Conservation (phyloP, 169 alveolate species). For the Theileria sp. region DNA sequence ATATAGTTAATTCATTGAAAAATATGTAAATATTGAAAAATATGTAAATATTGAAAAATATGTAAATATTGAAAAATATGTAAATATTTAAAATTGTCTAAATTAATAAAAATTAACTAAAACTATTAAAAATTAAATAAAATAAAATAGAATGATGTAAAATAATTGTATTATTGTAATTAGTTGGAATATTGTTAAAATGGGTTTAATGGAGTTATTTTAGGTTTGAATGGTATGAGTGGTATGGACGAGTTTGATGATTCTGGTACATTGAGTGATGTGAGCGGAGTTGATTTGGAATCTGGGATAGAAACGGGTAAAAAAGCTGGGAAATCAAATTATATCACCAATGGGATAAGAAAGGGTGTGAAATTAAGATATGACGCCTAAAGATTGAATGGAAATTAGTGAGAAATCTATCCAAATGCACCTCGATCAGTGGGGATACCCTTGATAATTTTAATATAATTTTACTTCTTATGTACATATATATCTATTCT, state of each 20-base stretch:
- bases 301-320: conserved; percentile 14
- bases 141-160: background rate
- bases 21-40: too few relatives aligned
- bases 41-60: too few relatives aligned
- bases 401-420: background rate
- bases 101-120: too few relatives aligned
- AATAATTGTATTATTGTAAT: too few relatives aligned
- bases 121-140: too few relatives aligned
- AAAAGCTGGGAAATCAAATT: background rate
- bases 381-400: background rate
- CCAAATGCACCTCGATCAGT: conserved; percentile 9
- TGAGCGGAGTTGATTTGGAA: background rate
- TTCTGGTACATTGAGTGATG: background rate
- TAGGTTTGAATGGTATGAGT: background rate
- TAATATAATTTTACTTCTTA: background rate
- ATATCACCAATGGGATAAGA: background rate
- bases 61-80: too few relatives aligned
- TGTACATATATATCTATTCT: conserved; percentile 8
- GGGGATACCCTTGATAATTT: conserved; percentile 6
- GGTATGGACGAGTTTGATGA: background rate
- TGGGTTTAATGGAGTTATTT: background rate
- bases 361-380: background rate
- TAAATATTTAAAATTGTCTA: too few relatives aligned
- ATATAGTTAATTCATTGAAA: background rate
- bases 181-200: too few relatives aligned